A percentile compares a stretch with the other conserved stretches of the same genome.
phyloP scores from a whole-genome alignment of 352 stramenopile species.

The Globisporangium nodosum region DNA sequence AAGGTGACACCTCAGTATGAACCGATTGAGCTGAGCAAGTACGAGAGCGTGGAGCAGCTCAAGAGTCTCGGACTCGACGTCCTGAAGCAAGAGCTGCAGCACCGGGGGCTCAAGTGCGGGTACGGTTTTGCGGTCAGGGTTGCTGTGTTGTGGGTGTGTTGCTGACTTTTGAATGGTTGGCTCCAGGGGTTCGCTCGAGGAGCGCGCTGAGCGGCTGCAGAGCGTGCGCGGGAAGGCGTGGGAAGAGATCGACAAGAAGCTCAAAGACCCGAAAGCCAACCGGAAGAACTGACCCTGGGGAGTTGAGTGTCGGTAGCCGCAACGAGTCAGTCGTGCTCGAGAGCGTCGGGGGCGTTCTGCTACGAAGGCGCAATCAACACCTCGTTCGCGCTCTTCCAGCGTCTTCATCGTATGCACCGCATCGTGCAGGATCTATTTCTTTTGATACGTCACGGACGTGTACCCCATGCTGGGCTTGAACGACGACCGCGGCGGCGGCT shows the following conservation, averaged over 20 bases:
- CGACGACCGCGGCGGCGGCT: conserved; percentile 18
- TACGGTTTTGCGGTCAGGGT: conserved; percentile 20
- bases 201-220: conserved; percentile 91
- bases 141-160: neutral
- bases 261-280: conserved; percentile 53
- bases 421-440: conserved; percentile 31
- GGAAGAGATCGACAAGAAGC: conserved; percentile 86
- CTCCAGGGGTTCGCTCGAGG: conserved; percentile 76
- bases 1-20: conserved; percentile 7
- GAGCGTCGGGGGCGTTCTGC: neutral
- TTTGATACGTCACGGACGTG: conserved; percentile 60
- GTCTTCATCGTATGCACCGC: neutral
- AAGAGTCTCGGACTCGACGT: conserved; percentile 85
- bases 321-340: neutral
- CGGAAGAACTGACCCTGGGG: neutral
- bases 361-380: neutral
- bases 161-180: conserved; percentile 2
- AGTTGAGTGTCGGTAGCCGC: too few relatives aligned
- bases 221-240: conserved; percentile 89
- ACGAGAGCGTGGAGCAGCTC: conserved; percentile 59
- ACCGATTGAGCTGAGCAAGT: conserved; percentile 48
- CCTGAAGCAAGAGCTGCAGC: conserved; percentile 91
- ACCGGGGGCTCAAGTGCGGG: conserved; percentile 95
- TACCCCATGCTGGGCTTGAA: conserved; percentile 82
- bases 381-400: neutral